Conservation (phyloP, 768 basidiomycete species). For the Mycena capillaripes region DNA sequence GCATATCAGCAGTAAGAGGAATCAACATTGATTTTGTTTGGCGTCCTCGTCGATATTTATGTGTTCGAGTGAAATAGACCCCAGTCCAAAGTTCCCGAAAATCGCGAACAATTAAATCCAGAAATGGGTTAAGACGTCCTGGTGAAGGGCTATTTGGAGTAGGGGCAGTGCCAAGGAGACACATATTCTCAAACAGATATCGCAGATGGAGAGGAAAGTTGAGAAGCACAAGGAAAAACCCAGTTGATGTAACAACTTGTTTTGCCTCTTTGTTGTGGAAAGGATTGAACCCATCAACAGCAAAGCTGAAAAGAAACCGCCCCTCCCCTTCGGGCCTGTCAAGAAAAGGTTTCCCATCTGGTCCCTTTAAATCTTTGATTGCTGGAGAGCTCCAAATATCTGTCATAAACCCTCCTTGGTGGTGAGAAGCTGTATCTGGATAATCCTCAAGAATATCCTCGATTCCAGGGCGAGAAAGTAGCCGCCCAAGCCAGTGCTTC, state of each 20-base stretch:
- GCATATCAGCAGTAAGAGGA: conserved; percentile 48
- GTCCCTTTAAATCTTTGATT: too few species aligned
- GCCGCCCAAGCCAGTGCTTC: conserved; percentile 42
- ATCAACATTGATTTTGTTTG: conserved; percentile 37
- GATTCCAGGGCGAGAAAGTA: conserved; percentile 44
- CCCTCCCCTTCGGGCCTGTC: neutral
- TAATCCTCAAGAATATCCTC: conserved; percentile 41
- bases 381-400: too few species aligned
- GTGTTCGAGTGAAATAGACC: conserved; percentile 42
- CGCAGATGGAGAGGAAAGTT: neutral
- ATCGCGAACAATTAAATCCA: conserved; percentile 52
- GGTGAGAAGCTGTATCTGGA: neutral
- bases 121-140: conserved; percentile 50
- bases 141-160: conserved; percentile 51
- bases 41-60: conserved; percentile 26
- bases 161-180: conserved; percentile 44
- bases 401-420: too few species aligned
- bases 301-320: neutral
- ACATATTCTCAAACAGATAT: neutral
- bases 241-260: neutral
- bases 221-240: neutral
- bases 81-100: conserved; percentile 50
- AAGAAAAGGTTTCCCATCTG: too few species aligned
- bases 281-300: neutral
- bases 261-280: neutral